Percentiles rank a stretch among this genome's conserved stretches.
phyloP scores from a whole-genome alignment of 1,284 basidiomycete genomes.

The Quambalaria eucalypti region DNA sequence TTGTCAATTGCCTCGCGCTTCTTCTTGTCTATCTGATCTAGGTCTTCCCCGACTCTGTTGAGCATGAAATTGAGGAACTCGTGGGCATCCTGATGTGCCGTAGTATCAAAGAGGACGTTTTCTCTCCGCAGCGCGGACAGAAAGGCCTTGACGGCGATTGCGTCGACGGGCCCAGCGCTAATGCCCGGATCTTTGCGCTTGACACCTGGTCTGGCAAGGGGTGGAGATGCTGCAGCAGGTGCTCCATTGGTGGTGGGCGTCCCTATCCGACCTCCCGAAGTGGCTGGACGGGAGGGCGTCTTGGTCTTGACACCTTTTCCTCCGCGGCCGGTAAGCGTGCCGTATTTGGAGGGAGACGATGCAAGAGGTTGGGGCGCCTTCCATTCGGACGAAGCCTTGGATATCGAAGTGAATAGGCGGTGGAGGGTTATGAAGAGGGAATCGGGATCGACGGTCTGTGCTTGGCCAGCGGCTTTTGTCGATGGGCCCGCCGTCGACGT shows the following conservation, averaged over 20 bases:
- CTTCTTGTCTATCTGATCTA: conserved; percentile 54
- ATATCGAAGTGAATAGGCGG: not conserved
- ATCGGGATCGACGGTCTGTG: not conserved
- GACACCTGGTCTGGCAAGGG: not conserved
- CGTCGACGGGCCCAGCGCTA: conserved; percentile 14
- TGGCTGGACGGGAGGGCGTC: conserved; percentile 1
- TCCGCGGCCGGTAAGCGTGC: not conserved
- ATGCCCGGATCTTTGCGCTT: not conserved
- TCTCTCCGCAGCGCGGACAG: conserved; percentile 29
- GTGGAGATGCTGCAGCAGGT: conserved; percentile 8
- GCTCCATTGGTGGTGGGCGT: conserved; percentile 45
- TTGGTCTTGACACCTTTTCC: not conserved
- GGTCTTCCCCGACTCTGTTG: conserved; percentile 85
- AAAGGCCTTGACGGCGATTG: conserved; percentile 27
- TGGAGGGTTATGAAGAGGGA: not conserved
- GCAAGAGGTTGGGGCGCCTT: not conserved
- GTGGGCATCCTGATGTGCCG: conserved; percentile 71
- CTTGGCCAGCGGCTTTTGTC: not conserved
- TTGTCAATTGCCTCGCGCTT: not conserved
- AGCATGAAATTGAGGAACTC: conserved; percentile 92
- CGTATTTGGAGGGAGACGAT: not conserved
- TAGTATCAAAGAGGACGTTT: conserved; percentile 39
- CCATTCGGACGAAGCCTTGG: not conserved
- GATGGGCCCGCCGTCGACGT: not conserved
- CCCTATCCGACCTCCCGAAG: too few relatives aligned